Conservation (phyloP, 805 yeast genomes). For the Spathaspora boniae region DNA sequence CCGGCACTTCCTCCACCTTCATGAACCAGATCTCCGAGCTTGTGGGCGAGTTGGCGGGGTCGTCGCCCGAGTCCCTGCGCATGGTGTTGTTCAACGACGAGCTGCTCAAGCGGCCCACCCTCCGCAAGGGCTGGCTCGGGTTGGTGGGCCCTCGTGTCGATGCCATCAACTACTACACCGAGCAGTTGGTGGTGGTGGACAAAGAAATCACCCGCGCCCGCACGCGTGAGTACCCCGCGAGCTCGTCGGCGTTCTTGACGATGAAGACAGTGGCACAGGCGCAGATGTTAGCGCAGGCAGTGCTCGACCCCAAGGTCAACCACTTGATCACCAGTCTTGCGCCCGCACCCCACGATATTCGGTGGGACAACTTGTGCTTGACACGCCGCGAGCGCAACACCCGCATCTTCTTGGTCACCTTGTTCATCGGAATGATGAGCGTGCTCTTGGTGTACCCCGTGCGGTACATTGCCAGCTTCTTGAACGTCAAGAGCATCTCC, state of each 20-base stretch:
- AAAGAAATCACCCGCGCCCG: slow-evolving; percentile 65
- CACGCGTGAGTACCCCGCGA: slow-evolving; percentile 67
- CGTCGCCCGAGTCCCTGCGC: slow-evolving; percentile 9
- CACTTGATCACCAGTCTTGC: slow-evolving; percentile 80
- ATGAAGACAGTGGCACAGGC: slow-evolving; percentile 95
- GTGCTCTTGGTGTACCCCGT: slow-evolving; percentile 80
- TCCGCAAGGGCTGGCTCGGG: slow-evolving; percentile 59
- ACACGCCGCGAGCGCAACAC: slow-evolving; percentile 68
- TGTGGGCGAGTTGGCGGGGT: slow-evolving; percentile 4
- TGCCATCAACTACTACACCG: slow-evolving; percentile 74
- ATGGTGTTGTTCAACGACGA: slow-evolving; percentile 26
- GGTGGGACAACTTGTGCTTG: slow-evolving; percentile 87
- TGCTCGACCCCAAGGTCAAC: slow-evolving; percentile 83
- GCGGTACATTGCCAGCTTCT: slow-evolving; percentile 74
- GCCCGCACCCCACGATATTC: slow-evolving; percentile 94
- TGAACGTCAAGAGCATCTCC: slow-evolving; percentile 73
- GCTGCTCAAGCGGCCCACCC: slow-evolving; percentile 50
- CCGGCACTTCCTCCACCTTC: slow-evolving; percentile 13
- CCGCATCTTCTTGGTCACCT: slow-evolving; percentile 61
- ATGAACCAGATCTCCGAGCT: slow-evolving; percentile 26
- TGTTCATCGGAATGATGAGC: slow-evolving; percentile 64
- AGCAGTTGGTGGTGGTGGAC: slow-evolving; percentile 66
- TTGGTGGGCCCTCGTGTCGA: slow-evolving; percentile 69
- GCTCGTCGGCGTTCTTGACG: slow-evolving; percentile 90
- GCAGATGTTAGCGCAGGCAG: slow-evolving; percentile 95